These are phyloP conservation scores for Trichoderma asperellum DNA, from an alignment of 2,329 filamentous ascomycete species.

Conservation along the genomic window DNA sequence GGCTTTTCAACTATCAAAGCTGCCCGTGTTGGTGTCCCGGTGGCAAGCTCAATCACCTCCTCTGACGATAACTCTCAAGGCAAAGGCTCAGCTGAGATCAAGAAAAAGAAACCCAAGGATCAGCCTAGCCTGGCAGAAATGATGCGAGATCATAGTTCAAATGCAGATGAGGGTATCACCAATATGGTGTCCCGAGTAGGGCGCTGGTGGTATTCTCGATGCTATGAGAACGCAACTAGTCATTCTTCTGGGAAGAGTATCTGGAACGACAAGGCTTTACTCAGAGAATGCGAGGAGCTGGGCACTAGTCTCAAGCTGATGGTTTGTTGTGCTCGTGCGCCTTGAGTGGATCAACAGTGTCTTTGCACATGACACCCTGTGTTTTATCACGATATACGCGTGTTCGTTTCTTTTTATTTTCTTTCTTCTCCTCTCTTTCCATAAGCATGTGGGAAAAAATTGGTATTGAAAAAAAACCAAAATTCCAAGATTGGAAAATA, in stretches of 20 bases:
- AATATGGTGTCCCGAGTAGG: constrained; percentile 91
- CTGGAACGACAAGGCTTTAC: constrained; percentile 74
- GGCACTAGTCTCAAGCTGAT: constrained; percentile 87
- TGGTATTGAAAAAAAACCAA: constrained; percentile 15
- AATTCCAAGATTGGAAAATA: constrained; percentile 24
- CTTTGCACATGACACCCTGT: constrained; percentile 35
- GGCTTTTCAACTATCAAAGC: constrained; percentile 75
- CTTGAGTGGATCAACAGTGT: constrained; percentile 58
- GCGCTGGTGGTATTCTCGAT: constrained; percentile 94
- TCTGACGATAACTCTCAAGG: constrained; percentile 32
- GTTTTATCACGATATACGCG: neutral
- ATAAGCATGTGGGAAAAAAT: neutral
- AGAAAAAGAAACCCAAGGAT: constrained; percentile 46
- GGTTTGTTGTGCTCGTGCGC: constrained; percentile 89
- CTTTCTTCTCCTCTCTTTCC: constrained; percentile 11
- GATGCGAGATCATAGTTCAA: constrained; percentile 69
- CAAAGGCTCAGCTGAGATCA: constrained; percentile 34
- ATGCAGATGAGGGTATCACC: constrained; percentile 82
- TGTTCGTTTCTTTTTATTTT: neutral
- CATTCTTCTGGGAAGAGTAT: constrained; percentile 59
- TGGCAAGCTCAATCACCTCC: constrained; percentile 56
- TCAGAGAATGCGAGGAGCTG: constrained; percentile 84
- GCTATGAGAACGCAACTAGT: constrained; percentile 77
- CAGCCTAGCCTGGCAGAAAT: constrained; percentile 69
- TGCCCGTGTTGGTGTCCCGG: constrained; percentile 77